phyloP scores from a whole-genome alignment of 768 basidiomycete species.

The Russula compacta region DNA sequence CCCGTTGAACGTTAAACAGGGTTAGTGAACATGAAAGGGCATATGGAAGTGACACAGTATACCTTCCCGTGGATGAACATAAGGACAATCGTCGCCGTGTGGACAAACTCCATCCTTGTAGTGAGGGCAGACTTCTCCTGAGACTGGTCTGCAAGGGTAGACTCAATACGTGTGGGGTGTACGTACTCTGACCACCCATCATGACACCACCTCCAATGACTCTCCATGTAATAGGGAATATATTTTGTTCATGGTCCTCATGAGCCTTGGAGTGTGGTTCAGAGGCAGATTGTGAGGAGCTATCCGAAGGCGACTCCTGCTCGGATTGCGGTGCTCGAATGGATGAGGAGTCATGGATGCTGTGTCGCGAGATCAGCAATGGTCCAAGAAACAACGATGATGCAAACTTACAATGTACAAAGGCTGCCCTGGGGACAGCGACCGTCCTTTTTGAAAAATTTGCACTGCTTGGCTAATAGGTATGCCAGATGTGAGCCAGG shows the following conservation, averaged over 20 bases:
- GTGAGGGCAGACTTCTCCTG: constrained; percentile 24
- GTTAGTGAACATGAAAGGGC: not conserved
- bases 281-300: not conserved
- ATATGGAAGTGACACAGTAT: not conserved
- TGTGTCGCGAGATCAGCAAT: not conserved
- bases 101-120: constrained; percentile 24
- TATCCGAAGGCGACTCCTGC: not conserved
- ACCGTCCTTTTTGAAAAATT: constrained; percentile 17
- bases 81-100: constrained; percentile 25
- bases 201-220: constrained; percentile 74
- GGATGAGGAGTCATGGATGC: constrained; percentile 9
- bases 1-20: not conserved
- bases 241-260: constrained; percentile 29
- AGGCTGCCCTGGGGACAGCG: constrained; percentile 13
- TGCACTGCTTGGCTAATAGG: constrained; percentile 17
- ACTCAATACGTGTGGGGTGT: not conserved
- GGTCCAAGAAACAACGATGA: not conserved
- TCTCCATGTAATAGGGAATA: constrained; percentile 62
- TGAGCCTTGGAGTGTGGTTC: not conserved
- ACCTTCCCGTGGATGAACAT: constrained; percentile 21
- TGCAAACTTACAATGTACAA: constrained; percentile 18
- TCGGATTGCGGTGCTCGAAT: not conserved
- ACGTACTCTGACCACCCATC: constrained; percentile 37
- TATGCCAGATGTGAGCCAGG: not conserved
- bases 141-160: not conserved